Evolutionary conservation across 768 basidiomycete species (phyloP), one percentile per base, ranked within the genome.

Genomic region (Mycena metata): DNA sequence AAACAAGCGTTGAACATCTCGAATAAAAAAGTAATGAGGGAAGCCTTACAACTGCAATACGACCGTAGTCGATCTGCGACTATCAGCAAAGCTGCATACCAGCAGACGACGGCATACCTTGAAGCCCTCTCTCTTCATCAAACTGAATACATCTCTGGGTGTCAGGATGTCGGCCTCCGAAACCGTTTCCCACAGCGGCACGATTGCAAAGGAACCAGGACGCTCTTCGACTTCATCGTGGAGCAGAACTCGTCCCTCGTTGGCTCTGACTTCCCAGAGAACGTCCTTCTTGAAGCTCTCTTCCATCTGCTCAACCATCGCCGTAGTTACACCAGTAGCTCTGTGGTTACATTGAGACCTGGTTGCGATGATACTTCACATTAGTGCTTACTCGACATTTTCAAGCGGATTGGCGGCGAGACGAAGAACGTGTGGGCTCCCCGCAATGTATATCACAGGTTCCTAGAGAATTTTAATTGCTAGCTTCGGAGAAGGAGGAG

Each of bases 171-270:
- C 95, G 26, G 84, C 84, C 66, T 93, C 90, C 2, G 86, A 82
- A 3, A 97, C 91, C 2, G 88, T 90, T 79, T 98, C 96, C 97
- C 96, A 99, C 54, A 96, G 90, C 1, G 98, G 96, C 42, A 98
- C 91, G 70, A 99, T 93, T 12, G 91, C 86, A 79, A 96, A 99
- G 0, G 89, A 85, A 2, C 96, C 96, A 1, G 96, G 94, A 43
- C 92, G 86, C 61, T 97, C 96, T 78, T 98, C 96, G 8, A 98
- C 89, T 80, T 99, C 97, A 73, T 99, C 97, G 70, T 99, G 98
- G 2, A 99, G 86, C 0, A 99, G 82, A 46, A 99, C 89, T 26
- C 94, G 88, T 5, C 96, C 96, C 39, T 87, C 76, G 41, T 88
- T 88, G 35, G 84, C 81, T 46, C 85, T 84, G n/a, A 96, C 83